Percentiles rank a stretch among this genome's conserved stretches.
Conservation (phyloP, 805 yeast species). For the Yamadazyma insecticola region DNA sequence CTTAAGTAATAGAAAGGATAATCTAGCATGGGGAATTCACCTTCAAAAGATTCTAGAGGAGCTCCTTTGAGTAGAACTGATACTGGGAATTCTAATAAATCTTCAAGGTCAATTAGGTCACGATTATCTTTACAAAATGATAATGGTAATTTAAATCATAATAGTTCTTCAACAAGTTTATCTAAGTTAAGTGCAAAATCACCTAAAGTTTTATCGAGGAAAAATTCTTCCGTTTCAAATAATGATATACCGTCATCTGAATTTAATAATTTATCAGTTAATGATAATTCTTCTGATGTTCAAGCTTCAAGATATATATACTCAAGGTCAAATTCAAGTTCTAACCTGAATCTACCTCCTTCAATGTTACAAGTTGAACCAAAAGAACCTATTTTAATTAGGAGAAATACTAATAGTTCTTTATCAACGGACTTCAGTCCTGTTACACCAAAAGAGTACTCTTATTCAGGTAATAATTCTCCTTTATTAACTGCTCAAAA, state of each 20-base stretch:
- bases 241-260: slow-evolving; percentile 12
- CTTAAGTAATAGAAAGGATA: too few species aligned
- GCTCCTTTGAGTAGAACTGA: slow-evolving; percentile 52
- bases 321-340: not conserved
- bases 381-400: slow-evolving; percentile 65
- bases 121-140: too few species aligned
- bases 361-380: slow-evolving; percentile 70
- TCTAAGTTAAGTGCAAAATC: slow-evolving; percentile 16
- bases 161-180: slow-evolving; percentile 11
- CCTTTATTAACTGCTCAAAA: slow-evolving; percentile 7
- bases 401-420: slow-evolving; percentile 43
- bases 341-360: slow-evolving; percentile 49
- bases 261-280: slow-evolving; percentile 5
- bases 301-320: too few species aligned
- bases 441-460: slow-evolving; percentile 8
- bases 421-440: slow-evolving; percentile 5
- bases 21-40: slow-evolving; percentile 51
- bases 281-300: slow-evolving; percentile 4
- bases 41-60: slow-evolving; percentile 41
- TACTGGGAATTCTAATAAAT: slow-evolving; percentile 46
- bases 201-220: slow-evolving; percentile 27
- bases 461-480: slow-evolving; percentile 1
- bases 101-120: slow-evolving; percentile 12
- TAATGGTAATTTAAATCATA: too few species aligned
- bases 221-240: slow-evolving; percentile 19